Base-by-base conservation (phyloP, 179 eudicot genomes). In the Carnegiea gigantea region DNA sequence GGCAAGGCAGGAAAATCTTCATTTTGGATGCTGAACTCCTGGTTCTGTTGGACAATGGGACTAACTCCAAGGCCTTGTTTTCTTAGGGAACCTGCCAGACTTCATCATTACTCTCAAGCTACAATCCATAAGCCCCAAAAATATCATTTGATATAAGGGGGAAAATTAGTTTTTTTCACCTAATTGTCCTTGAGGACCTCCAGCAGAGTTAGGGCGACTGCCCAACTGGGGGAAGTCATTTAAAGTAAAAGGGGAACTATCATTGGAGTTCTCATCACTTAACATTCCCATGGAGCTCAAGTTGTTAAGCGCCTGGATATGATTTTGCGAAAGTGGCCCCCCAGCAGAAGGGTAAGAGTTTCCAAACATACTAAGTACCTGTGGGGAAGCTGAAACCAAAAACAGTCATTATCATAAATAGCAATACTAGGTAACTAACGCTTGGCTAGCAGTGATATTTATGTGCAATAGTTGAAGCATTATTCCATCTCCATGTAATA, bases 1-100 rank as follows among this genome's bases (percentile, higher is more conserved):
- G 99, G 99, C 80, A 96, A 88, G 38, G 98, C 99, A 53, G 99
- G 99, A 87, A 96, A 96, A 88, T 96, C 99, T 89, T 96, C 99
- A 82, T 92, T 94, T 84, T 96, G 99, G 83, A 96, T 96, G 86
- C 98, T 94, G 87, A 96, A 96, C 82, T 96, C 99, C 87, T 94
- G 99, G 87, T 92, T 96, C 85, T 94, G 99, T 77, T 96, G 99
- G 79, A 92, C 97, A 81, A 95, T 92, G 40, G 98, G 95, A 85
- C 97, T 91, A 82, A 91, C 92, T 24, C 95, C 97, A 81, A 92
- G 97, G 70, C 98, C 96, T 85, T 91, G 95, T 85, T 96, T 96
- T 67, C 98, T 90, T 77, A 94, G 82, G 11, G 98, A 90, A 82
- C 98, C 99, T 96, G 89, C 67, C 84, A 88, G 76, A 67, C 77